Evolutionary conservation across 2,329 filamentous ascomycete species (phyloP).

Genomic region (Claviceps monticola): DNA sequence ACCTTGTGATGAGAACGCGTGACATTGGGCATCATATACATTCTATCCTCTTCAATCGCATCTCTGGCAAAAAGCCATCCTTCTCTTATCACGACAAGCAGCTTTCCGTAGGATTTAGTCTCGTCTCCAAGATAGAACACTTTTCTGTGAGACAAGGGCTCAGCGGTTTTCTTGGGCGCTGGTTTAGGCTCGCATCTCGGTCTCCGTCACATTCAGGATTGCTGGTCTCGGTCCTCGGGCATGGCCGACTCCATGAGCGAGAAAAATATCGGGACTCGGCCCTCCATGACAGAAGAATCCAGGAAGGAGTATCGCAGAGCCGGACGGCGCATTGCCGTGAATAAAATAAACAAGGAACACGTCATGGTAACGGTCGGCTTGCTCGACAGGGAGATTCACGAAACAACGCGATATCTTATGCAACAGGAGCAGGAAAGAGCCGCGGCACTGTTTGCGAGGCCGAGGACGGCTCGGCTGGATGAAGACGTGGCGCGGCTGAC

Average conservation of each 20-base stretch:
- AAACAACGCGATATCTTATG: slow-evolving; percentile 2
- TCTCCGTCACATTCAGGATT: not conserved
- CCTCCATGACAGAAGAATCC: slow-evolving; percentile 1
- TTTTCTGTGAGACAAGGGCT: no score
- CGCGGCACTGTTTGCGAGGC: not conserved
- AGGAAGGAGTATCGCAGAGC: not conserved
- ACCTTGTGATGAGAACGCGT: not conserved
- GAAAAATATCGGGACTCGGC: not conserved
- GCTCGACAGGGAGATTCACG: slow-evolving; percentile 3
- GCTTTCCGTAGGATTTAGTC: not conserved
- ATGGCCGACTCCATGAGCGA: not conserved
- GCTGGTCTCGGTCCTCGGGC: not conserved
- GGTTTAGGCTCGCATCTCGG: no score
- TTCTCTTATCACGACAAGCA: not conserved
- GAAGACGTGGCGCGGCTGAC: not conserved
- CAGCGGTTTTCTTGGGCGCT: no score
- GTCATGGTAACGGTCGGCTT: slow-evolving; percentile 2
- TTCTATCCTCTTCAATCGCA: not conserved
- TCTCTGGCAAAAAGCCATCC: not conserved
- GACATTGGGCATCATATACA: not conserved
- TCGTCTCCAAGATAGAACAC: no score
- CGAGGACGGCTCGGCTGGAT: slow-evolving; percentile 2
- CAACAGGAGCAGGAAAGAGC: slow-evolving; percentile 2
- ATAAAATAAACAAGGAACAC: not conserved
- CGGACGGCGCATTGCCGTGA: not conserved